Evolutionary conservation across 2,329 filamentous ascomycete genomes (phyloP).

Genomic region (Diaporthe nobilis): DNA sequence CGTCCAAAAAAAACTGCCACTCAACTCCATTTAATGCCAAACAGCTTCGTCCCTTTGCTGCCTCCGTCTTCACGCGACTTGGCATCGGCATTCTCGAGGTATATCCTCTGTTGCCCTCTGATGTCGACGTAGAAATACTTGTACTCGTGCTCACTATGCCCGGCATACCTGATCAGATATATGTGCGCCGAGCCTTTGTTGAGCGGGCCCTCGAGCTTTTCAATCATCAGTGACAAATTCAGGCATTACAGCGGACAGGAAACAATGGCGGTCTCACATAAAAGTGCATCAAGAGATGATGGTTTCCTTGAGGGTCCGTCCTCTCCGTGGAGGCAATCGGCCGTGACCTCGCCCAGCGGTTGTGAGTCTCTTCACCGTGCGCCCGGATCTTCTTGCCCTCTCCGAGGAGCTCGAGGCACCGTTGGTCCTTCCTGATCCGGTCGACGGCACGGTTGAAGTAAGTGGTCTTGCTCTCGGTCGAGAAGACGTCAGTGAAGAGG

Average conservation of each 20-base stretch:
- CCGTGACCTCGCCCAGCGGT: constrained; percentile 81
- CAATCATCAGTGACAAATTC: constrained; percentile 79
- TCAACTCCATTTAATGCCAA: constrained; percentile 73
- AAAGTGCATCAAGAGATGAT: constrained; percentile 89
- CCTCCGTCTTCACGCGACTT: constrained; percentile 49
- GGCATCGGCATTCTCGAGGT: constrained; percentile 73
- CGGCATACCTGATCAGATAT: constrained; percentile 80
- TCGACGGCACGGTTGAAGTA: constrained; percentile 91
- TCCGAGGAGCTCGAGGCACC: constrained; percentile 82
- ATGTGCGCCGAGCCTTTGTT: constrained; percentile 81
- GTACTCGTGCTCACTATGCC: constrained; percentile 80
- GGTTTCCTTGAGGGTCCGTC: constrained; percentile 80
- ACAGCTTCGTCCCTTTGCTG: constrained; percentile 66
- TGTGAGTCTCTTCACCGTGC: constrained; percentile 84
- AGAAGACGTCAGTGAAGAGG: constrained; percentile 86
- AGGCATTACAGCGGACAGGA: constrained; percentile 74
- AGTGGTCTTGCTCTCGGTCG: constrained; percentile 85
- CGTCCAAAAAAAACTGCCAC: too few species aligned
- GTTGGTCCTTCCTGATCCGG: constrained; percentile 79
- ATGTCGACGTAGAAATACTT: constrained; percentile 86
- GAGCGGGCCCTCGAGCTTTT: constrained; percentile 80
- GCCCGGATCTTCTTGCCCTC: constrained; percentile 82
- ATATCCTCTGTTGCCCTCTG: constrained; percentile 76
- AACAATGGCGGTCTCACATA: constrained; percentile 67
- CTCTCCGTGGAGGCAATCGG: constrained; percentile 76